A percentile compares a stretch with the other conserved stretches of the same genome.
Evolutionary conservation across 345 rosid genomes (phyloP).

Genomic region (Rhizophora apiculata): DNA sequence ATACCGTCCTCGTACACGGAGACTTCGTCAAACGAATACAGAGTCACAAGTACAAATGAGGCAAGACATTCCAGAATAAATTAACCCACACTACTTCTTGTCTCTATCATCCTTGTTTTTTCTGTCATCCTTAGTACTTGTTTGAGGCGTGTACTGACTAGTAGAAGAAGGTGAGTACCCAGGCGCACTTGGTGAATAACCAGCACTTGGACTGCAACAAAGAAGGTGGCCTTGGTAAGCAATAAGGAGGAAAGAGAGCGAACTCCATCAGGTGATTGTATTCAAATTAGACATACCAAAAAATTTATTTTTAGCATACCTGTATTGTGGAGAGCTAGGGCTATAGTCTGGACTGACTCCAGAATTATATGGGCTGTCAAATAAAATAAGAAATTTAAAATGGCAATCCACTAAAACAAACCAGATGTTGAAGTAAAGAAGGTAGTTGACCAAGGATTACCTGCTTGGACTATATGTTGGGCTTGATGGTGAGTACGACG

Average conservation of each 20-base stretch:
- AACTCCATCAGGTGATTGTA: not conserved
- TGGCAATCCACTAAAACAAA: not conserved
- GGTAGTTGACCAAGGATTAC: constrained; percentile 27
- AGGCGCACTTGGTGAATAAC: constrained; percentile 77
- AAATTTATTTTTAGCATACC: constrained; percentile 29
- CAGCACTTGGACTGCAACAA: constrained; percentile 61
- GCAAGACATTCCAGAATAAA: too few species aligned
- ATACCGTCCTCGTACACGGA: too few species aligned
- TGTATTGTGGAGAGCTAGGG: constrained; percentile 65
- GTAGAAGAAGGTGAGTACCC: constrained; percentile 82
- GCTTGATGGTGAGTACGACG: constrained; percentile 86
- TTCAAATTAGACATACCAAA: not conserved
- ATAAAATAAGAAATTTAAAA: not conserved
- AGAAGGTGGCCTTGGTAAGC: not conserved
- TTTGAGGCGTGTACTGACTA: constrained; percentile 72
- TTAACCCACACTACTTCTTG: constrained; percentile 14
- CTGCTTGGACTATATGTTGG: constrained; percentile 95
- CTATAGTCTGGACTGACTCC: constrained; percentile 74
- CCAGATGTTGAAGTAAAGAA: not conserved
- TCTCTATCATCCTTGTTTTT: constrained; percentile 24
- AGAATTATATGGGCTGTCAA: constrained; percentile 66
- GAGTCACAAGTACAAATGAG: too few species aligned
- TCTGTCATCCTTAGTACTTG: constrained; percentile 50
- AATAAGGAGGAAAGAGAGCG: not conserved
- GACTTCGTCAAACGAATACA: too few species aligned